Evolutionary conservation across 1,284 basidiomycete genomes (phyloP), one percentile per base, ranked within the genome.

Genomic region (Puccinia triticina): DNA sequence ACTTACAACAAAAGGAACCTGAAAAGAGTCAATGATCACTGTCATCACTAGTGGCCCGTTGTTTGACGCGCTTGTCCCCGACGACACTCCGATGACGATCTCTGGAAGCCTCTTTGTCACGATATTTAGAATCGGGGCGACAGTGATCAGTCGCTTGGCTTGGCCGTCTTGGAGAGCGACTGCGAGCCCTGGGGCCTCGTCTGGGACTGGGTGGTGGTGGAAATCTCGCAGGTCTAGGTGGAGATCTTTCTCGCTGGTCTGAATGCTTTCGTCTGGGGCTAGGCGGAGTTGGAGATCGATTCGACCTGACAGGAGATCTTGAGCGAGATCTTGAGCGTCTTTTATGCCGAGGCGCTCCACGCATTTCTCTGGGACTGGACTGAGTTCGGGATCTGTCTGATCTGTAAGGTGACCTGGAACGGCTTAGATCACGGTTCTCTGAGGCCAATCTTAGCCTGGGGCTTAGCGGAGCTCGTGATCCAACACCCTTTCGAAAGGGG

Each of bases 121-220:
- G 32, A 74, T 55, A 55, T 55, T 21, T 14, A 55, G 46, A 57
- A 12, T 50, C 46, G 11, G n/a, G 34, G 1, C 53, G 46, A 50
- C 32, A 32, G 32, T 46, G 11, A 7, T 37, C n/a, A 14, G 69
- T 26, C 18, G 21, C 37, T 4, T 37, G 66, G 18, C 66, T 46
- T 26, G 66, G 37, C 46, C 66, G 43, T 69, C 66, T 69, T 40
- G 71, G 71, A n/a, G 71, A 72, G 29, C 71, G 71, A 53, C 29
- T 72, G 29, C 26, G 2, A 48, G 71, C 8, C 29, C 29, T 72
- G 26, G 48, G 53, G 21, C 34, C 23, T 37, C 73, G 73, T 59
- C 53, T n/a, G 18, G 55, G 73, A 32, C 73, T 75, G 50, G 57
- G 55, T 57, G 71, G 48, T 12, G 40, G 14, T 3, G 8, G 48